Evolutionary conservation across 1,139 yeast genomes (phyloP), one percentile per base, ranked within the genome.

Genomic region (Yamadazyma kanchanaburiensis): DNA sequence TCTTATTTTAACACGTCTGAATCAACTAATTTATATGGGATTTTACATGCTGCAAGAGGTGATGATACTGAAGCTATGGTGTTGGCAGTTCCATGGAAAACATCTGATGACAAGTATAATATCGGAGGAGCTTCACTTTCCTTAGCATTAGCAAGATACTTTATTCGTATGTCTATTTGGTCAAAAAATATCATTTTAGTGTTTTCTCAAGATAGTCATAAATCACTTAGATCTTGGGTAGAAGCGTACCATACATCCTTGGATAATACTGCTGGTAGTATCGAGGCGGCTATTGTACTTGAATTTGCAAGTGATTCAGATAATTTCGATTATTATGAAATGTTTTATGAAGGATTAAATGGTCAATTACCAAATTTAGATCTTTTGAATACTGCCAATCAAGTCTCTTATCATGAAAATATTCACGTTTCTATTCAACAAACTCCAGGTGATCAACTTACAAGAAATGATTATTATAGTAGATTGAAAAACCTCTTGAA

Each of bases 1-100:
- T 67, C 82, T 7, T 58, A 59, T 37, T 68, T 63, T 40, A 49
- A 54, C 13, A 63, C 70, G 38, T 45, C 44, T 12, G 45, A 45
- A 21, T 33, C 45, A 13, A 63, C 63, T 30, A 81, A 87, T 12
- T 64, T 87, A 22, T 91, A 89, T 51, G 95, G 88, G 1, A 75
- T 89, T 11, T 70, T 86, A 59, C 95, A 87, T 51, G 94, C 96
- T 0, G 95, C 97, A 3, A 64, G 96, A 42, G 96, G 97, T 15
- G 97, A 91, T 48, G 94, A 91, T 39, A 88, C 97, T 2, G 98
- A 94, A 53, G 88, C 96, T 0, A 83, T 94, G 77, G 95, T 89
- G 3, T 56, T 94, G 26, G 84, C 82, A 7, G 88, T 94, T 5
- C 96, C 98, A 0, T 91, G 96, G 94, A 56, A 49, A 28, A 73